These are phyloP conservation scores for Backusella psychrophila DNA, from an alignment of 192 early-diverging fungal genomes.

Conservation along the genomic window DNA sequence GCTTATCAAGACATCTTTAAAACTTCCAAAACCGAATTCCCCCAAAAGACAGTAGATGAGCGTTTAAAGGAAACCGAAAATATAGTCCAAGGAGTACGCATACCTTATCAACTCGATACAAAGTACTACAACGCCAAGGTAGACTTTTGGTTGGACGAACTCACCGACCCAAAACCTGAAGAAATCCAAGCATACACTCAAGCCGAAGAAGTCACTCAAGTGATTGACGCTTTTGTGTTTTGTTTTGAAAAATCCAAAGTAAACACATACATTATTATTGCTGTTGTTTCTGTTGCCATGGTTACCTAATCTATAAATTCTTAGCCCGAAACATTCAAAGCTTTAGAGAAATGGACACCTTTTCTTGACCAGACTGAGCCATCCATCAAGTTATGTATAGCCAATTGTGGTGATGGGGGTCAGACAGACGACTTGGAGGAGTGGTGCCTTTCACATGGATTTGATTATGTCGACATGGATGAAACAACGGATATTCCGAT, in stretches of 20 bases:
- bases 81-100: slow-evolving; percentile 37
- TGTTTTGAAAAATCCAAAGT: slow-evolving; percentile 61
- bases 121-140: slow-evolving; percentile 69
- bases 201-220: slow-evolving; percentile 43
- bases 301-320: background rate
- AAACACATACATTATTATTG: background rate
- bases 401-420: slow-evolving; percentile 4
- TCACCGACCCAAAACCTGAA: slow-evolving; percentile 15
- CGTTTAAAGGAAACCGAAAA: slow-evolving; percentile 11
- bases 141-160: slow-evolving; percentile 65
- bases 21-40: slow-evolving; percentile 10
- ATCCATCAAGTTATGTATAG: slow-evolving; percentile 53
- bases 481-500: slow-evolving; percentile 8
- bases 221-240: slow-evolving; percentile 61
- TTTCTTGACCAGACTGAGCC: slow-evolving; percentile 56
- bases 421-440: slow-evolving; percentile 35
- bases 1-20: slow-evolving; percentile 10
- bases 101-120: slow-evolving; percentile 58
- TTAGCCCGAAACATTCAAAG: slow-evolving; percentile 56
- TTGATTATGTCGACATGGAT: slow-evolving; percentile 64
- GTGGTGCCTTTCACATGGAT: slow-evolving; percentile 61
- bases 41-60: slow-evolving; percentile 1
- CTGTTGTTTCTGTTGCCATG: too few species aligned
- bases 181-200: slow-evolving; percentile 17
- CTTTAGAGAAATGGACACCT: slow-evolving; percentile 49